phyloP scores from a whole-genome alignment of 805 yeast species.

The Allodekkera sacchari region DNA sequence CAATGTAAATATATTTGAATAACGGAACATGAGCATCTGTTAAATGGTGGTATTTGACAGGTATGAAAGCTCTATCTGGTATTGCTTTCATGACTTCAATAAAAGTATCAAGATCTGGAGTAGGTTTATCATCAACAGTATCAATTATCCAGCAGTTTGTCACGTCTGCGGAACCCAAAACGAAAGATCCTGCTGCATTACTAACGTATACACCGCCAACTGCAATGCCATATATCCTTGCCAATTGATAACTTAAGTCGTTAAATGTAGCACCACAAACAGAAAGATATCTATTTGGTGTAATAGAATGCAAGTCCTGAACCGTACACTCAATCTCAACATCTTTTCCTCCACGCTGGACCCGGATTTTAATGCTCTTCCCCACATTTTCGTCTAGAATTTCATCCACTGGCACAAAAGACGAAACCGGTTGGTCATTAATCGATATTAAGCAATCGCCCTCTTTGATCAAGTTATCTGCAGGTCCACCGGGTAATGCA shows the following conservation, averaged over 20 bases:
- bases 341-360: conserved; percentile 71
- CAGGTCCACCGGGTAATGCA: conserved; percentile 80
- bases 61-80: conserved; percentile 68
- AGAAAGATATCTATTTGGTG: conserved; percentile 74
- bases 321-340: conserved; percentile 43
- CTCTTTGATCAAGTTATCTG: conserved; percentile 62
- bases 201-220: conserved; percentile 77
- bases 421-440: conserved; percentile 53
- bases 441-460: conserved; percentile 80
- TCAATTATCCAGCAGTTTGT: conserved; percentile 76
- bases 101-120: conserved; percentile 68
- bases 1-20: conserved; percentile 60
- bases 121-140: conserved; percentile 64
- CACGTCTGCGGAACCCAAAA: conserved; percentile 41
- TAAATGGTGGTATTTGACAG: conserved; percentile 66
- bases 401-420: conserved; percentile 76
- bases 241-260: conserved; percentile 80
- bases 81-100: conserved; percentile 68
- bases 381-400: conserved; percentile 70
- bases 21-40: conserved; percentile 72
- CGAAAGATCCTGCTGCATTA: conserved; percentile 72
- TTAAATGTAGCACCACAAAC: conserved; percentile 86
- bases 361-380: conserved; percentile 39
- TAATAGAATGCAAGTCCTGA: conserved; percentile 71
- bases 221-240: conserved; percentile 75